phyloP scores from a whole-genome alignment of 1,139 yeast species.

The Debaryomyces subglobosus region DNA sequence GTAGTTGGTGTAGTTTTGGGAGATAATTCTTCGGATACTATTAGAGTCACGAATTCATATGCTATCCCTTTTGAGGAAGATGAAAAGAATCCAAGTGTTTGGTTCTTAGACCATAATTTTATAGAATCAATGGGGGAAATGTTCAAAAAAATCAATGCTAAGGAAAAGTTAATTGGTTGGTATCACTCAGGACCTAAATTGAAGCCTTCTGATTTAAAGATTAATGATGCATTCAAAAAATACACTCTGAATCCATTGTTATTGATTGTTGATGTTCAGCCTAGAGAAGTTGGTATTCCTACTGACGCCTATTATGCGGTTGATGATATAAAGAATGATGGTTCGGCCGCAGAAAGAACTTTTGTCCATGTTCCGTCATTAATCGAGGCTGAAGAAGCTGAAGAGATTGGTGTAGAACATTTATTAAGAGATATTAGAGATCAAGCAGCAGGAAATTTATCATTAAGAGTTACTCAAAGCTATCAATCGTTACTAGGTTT shows the following conservation, averaged over 20 bases:
- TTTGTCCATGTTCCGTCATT: conserved; percentile 91
- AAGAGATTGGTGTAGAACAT: conserved; percentile 98
- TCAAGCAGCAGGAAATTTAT: conserved; percentile 92
- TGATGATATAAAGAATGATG: conserved; percentile 95
- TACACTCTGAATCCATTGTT: conserved; percentile 83
- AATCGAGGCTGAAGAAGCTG: conserved; percentile 98
- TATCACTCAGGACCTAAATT: conserved; percentile 97
- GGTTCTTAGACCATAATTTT: conserved; percentile 97
- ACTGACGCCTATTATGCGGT: conserved; percentile 94
- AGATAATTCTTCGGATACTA: conserved; percentile 60
- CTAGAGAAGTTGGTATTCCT: conserved; percentile 82
- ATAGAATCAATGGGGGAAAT: conserved; percentile 96
- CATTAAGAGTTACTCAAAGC: conserved; percentile 85
- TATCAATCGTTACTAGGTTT: conserved; percentile 86
- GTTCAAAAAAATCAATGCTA: conserved; percentile 97
- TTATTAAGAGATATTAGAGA: conserved; percentile 91
- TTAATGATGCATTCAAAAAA: conserved; percentile 84
- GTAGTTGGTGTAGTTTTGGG: conserved; percentile 96
- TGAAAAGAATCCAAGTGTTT: conserved; percentile 87
- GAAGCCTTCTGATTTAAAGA: conserved; percentile 83
- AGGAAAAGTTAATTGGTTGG: conserved; percentile 96
- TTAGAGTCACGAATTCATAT: conserved; percentile 74
- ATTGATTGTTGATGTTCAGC: conserved; percentile 90
- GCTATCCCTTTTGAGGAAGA: conserved; percentile 98
- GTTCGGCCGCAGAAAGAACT: conserved; percentile 91